Conservation (phyloP, 2,329 filamentous ascomycete genomes). For the Talaromyces sp. region DNA sequence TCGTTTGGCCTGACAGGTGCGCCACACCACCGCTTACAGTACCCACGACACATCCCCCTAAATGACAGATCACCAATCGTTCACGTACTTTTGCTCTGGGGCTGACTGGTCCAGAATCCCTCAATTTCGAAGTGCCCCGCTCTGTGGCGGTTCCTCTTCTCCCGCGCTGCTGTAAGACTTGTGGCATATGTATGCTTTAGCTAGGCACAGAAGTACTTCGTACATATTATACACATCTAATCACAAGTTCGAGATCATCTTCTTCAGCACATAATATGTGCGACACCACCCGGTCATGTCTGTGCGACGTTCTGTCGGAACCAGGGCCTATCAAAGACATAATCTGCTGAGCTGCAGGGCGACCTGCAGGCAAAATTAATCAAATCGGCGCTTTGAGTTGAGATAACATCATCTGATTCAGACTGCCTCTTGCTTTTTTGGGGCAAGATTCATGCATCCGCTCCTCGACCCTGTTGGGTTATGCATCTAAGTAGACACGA, state of each 20-base stretch:
- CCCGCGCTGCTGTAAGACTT: constrained; percentile 13
- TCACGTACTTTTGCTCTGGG: not conserved
- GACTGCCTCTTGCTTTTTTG: not conserved
- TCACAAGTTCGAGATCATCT: not conserved
- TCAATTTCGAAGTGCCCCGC: constrained; percentile 13
- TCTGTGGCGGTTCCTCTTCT: constrained; percentile 27
- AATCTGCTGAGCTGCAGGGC: constrained; percentile 19
- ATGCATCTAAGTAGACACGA: not conserved
- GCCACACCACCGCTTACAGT: constrained; percentile 4
- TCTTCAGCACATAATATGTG: not conserved
- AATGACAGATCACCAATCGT: constrained; percentile 17
- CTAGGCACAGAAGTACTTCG: not conserved
- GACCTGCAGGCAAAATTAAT: constrained; percentile 19
- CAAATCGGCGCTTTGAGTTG: constrained; percentile 16
- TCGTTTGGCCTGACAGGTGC: constrained; percentile 4
- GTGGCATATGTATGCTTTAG: not conserved
- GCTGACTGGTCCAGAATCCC: constrained; percentile 4
- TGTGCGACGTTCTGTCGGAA: constrained; percentile 10
- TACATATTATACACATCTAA: not conserved
- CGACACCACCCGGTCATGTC: constrained; percentile 3
- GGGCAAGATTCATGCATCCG: constrained; percentile 9
- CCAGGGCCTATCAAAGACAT: constrained; percentile 11
- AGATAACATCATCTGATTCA: constrained; percentile 20
- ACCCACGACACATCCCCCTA: constrained; percentile 9
- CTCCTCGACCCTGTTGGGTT: not conserved